These are phyloP conservation scores for Pseudogymnoascus sp. DNA, from an alignment of 2,329 filamentous ascomycete species.

Conservation along the genomic window DNA sequence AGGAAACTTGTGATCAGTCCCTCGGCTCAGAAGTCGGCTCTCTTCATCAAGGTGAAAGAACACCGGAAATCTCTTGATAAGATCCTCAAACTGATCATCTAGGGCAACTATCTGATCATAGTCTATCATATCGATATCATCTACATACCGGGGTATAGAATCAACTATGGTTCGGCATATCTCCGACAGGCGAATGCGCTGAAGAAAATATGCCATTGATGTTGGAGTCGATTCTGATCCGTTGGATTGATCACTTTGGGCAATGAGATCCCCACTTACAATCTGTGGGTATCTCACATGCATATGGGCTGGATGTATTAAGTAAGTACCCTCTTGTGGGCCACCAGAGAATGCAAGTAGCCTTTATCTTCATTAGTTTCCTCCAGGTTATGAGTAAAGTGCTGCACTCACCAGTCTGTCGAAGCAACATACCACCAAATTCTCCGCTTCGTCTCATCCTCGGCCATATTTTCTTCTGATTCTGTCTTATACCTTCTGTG, in stretches of 20 bases:
- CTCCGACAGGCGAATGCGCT: conserved; percentile 30
- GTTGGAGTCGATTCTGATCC: conserved; percentile 25
- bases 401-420: conserved; percentile 30
- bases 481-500: conserved; percentile 18
- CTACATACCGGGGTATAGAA: conserved; percentile 23
- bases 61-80: conserved; percentile 27
- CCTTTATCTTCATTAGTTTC: conserved; percentile 20
- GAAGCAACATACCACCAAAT: conserved; percentile 36
- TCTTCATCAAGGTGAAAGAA: conserved; percentile 28
- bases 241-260: conserved; percentile 22
- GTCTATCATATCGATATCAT: conserved; percentile 19
- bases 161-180: conserved; percentile 34
- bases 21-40: conserved; percentile 3
- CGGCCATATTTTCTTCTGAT: conserved; percentile 20
- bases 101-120: conserved; percentile 30
- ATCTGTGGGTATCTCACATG: conserved; percentile 32
- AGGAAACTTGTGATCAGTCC: conserved; percentile 10
- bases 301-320: conserved; percentile 33
- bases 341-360: conserved; percentile 31
- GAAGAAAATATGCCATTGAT: conserved; percentile 33
- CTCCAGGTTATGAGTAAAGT: conserved; percentile 7
- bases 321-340: conserved; percentile 31
- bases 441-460: conserved; percentile 32
- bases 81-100: conserved; percentile 28
- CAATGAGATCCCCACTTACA: conserved; percentile 30